Base-by-base conservation (phyloP, 345 rosid species). In the Boechera divaricarpa region DNA sequence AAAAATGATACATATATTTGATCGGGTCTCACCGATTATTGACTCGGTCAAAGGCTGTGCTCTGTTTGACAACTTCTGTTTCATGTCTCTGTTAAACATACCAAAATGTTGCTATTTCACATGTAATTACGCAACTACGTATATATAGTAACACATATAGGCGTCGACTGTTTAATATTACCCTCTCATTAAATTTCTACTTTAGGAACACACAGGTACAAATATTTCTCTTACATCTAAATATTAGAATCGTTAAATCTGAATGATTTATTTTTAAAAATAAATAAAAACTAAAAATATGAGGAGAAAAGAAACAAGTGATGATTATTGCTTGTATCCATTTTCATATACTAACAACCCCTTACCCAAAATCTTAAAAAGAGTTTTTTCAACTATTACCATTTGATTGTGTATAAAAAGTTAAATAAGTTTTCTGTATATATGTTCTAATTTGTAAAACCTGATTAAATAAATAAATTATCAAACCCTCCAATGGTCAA, bases 41-140 rank as follows among this genome's bases (percentile, higher is more conserved):
- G 81, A 71, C 77, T 29, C 3, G 32, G 77, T 77, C 81, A 71
- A 77, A 64, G 77, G 55, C 68, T 48, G 68, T 18, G 61, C 35
- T 47, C 26, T 45, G 16, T 63, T 76, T 54, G 71, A 70, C 66
- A 77, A 64, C 67, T 77, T 77, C 67, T 47, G 72, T 29, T 70
- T 6, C 48, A 61, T 69, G 79, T 69, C 68, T 66, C 61, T 68
- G 44, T 48, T 75, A 51, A 49, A 29, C 49, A 45, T 55, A 77
- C 71, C 67, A 56, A 63, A 52, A 55, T 63, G 41, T 63, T 59
- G 44, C 4, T 44, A 63, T 44, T 70, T 35, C 66, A 63, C 71
- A 70, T 62, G 66, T 70, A 63, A 70, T 70, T 63, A 77, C 66
- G 44, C 70, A 62, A 54, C 69, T 60, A 13, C 65, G 42, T 58